phyloP scores from a whole-genome alignment of 2,329 filamentous ascomycete species.

The Zasmidium angulare region DNA sequence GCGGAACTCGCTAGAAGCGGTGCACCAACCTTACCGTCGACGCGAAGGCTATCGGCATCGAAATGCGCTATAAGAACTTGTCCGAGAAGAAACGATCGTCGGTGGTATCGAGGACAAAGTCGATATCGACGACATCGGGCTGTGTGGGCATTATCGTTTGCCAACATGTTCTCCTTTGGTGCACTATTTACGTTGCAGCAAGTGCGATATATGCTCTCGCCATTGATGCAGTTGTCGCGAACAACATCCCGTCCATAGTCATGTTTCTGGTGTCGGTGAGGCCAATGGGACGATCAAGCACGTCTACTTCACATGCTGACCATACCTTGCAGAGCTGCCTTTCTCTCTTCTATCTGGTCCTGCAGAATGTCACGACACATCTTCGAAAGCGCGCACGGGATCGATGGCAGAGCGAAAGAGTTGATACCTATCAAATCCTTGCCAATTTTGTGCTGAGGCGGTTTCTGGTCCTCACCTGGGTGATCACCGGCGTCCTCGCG shows the following conservation, averaged over 20 bases:
- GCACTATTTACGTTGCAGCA: slow-evolving; percentile 25
- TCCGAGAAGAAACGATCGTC: slow-evolving; percentile 6
- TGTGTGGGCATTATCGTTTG: slow-evolving; percentile 21
- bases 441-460: slow-evolving; percentile 15
- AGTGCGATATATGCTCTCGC: slow-evolving; percentile 26
- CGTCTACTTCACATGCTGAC: slow-evolving; percentile 5
- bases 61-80: background rate
- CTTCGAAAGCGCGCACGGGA: slow-evolving; percentile 13
- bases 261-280: slow-evolving; percentile 23
- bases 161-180: slow-evolving; percentile 29
- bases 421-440: slow-evolving; percentile 16
- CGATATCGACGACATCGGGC: slow-evolving; percentile 5
- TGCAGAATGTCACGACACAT: slow-evolving; percentile 22
- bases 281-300: background rate
- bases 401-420: slow-evolving; percentile 17
- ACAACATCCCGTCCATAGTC: slow-evolving; percentile 23
- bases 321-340: slow-evolving; percentile 14
- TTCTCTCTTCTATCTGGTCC: slow-evolving; percentile 20
- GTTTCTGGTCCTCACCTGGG: slow-evolving; percentile 26
- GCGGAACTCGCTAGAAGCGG: background rate
- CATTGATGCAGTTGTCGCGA: slow-evolving; percentile 13
- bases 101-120: background rate
- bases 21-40: background rate
- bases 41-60: background rate
- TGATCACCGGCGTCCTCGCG: slow-evolving; percentile 24